Evolutionary conservation across 768 basidiomycete genomes (phyloP).

Genomic region (Boletellus ananas): DNA sequence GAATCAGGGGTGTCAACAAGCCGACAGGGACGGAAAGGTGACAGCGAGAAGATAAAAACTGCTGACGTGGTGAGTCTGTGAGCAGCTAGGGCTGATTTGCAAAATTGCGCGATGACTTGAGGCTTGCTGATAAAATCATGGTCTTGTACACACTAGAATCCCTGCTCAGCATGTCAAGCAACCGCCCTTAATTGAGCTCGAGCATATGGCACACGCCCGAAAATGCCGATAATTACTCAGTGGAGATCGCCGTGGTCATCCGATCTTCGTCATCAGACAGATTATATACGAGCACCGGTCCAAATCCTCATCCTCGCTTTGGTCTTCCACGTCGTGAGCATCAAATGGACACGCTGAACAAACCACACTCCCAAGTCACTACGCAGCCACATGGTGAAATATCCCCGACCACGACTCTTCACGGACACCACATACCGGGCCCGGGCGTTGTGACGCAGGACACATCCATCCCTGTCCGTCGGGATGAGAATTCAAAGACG

Average conservation of each 20-base stretch:
- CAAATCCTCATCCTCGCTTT: too few species aligned
- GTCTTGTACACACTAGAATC: too few species aligned
- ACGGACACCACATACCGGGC: background rate
- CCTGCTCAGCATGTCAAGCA: too few species aligned
- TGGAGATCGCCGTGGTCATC: background rate
- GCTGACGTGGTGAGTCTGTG: background rate
- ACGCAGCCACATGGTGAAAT: background rate
- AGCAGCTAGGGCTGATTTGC: too few species aligned
- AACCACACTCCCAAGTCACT: background rate
- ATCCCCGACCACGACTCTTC: constrained; percentile 12
- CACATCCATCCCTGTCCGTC: background rate
- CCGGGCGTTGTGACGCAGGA: background rate
- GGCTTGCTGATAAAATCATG: too few species aligned
- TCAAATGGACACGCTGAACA: background rate
- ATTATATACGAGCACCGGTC: constrained; percentile 13
- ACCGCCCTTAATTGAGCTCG: too few species aligned
- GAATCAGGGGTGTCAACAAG: too few species aligned
- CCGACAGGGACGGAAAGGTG: too few species aligned
- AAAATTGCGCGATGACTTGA: too few species aligned
- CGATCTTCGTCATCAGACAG: constrained; percentile 1
- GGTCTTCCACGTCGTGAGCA: background rate
- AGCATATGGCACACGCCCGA: background rate
- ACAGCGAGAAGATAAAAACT: background rate
- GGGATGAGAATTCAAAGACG: background rate
- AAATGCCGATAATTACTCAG: background rate